phyloP scores from a whole-genome alignment of 75 land plant genomes.

The Cryptomeria japonica region DNA sequence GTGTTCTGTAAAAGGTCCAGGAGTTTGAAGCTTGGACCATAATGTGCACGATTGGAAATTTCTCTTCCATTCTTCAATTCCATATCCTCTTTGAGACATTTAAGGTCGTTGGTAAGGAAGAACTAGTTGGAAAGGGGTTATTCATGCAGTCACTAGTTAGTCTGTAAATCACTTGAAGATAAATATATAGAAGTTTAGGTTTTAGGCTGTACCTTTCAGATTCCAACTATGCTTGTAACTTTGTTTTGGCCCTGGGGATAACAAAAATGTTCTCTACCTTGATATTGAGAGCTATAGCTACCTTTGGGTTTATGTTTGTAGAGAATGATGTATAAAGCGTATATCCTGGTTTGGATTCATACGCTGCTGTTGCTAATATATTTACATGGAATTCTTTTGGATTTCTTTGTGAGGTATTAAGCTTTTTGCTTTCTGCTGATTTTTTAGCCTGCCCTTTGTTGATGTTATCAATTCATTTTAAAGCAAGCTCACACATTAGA shows the following conservation, averaged over 20 bases:
- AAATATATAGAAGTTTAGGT: neutral
- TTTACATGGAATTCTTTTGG: neutral
- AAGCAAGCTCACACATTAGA: neutral
- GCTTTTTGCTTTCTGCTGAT: neutral
- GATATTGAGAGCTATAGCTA: slow-evolving; percentile 1
- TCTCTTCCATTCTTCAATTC: neutral
- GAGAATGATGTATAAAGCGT: slow-evolving; percentile 12
- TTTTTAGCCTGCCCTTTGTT: neutral
- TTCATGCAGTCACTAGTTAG: slow-evolving; percentile 4
- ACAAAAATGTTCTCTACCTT: slow-evolving; percentile 7
- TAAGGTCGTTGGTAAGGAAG: slow-evolving; percentile 4
- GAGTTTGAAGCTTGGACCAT: slow-evolving; percentile 5
- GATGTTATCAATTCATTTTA: neutral
- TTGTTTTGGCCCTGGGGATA: neutral
- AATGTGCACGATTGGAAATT: neutral
- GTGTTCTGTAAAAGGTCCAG: neutral
- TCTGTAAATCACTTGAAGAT: slow-evolving; percentile 8
- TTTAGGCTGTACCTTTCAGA: slow-evolving; percentile 4
- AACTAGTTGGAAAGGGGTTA: slow-evolving; percentile 8
- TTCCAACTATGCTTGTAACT: slow-evolving; percentile 7
- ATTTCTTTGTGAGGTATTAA: neutral
- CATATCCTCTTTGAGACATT: neutral
- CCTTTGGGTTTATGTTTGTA: slow-evolving; percentile 5
- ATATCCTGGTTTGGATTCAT: slow-evolving; percentile 5
- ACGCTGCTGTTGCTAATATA: slow-evolving; percentile 9